Base-by-base conservation (phyloP, 768 basidiomycete genomes). In the Phanerochaete sordida region DNA sequence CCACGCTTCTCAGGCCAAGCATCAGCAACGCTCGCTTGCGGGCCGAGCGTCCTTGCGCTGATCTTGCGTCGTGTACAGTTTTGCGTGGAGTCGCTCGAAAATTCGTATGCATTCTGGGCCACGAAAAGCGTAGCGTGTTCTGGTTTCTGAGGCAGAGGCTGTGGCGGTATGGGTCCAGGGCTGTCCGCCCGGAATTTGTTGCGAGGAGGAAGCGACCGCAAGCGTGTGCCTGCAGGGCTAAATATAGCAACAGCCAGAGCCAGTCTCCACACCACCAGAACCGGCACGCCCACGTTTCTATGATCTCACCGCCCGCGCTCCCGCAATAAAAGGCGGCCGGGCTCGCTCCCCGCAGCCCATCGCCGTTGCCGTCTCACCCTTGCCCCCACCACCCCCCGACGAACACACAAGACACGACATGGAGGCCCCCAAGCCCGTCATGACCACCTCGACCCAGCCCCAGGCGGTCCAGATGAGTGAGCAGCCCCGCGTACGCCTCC, bases 401-500 rank as follows among this genome's bases (percentile, higher is more conserved):
- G 31, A 53, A 26, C 6, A 31, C 30, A 48, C 43, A 23, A 33
- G 23, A 26, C 23, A 56, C 63, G 63, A 59, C n/a, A 74, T 74
- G 73, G 69, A 74, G 16, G 67, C 70, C 50, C 62, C 71, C 47
- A 69, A 72, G 62, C 62, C 70, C 61, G 62, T 64, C 30, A 63
- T 66, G 50, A 68, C 67, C 61, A 81, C 78, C 49, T 71, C 75
- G 26, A 70, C 75, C 67, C 87, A 89, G 74, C 87, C 87, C 24
- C 79, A 81, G 68, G 84, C 80, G 39, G 74, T 81, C 31, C 75
- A 83, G 70, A 88, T 88, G 87, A 82, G 87, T 86, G 63, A 47
- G 85, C 80, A 1, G 11, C 39, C 28, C 30, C 30, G 49, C 28
- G 16, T 8, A 9, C 15, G 13, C 13, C 28, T 8, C 15, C 24